Evolutionary conservation across 2,329 filamentous ascomycete genomes (phyloP), one percentile per base, ranked within the genome.

Genomic region (Hypomyces perniciosus): DNA sequence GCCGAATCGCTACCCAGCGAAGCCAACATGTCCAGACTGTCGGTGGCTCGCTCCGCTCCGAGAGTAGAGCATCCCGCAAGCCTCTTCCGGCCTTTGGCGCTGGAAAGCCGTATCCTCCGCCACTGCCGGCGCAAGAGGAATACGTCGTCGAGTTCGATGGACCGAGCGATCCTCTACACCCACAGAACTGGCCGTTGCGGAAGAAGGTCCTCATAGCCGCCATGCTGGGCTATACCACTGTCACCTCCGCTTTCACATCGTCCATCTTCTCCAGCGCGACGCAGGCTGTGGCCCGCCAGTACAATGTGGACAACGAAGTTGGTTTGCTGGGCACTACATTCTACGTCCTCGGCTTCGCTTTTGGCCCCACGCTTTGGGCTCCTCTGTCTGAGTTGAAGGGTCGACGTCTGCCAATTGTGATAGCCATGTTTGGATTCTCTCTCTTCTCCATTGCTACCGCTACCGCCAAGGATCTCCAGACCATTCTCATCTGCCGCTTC

Each of bases 81-180:
- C 83, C 85, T 1, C 63, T 90, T 50, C 87, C 87, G 1, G 68
- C 71, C 6, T 88, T 90, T 65, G 87, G 87, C 34, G 81, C 75
- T 49, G 86, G 84, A n/a, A 91, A 90, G 69, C 75, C 83, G 1
- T 89, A 82, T 60, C 88, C 88, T 3, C 86, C 86, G 4, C 74
- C 72, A 0, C 65, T 91, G 39, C 86, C 86, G 2, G 80, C 83
- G 10, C 76, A 78, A 59, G 87, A 91, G 60, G 82, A 88, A 56
- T 92, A 91, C 62, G 86, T 90, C 0, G 87, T 91, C 40, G 87
- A 90, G 67, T 96, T 95, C 62, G 85, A 91, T 59, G 90, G 90
- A 0, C 85, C 83, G 1, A 78, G 90, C 56, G 90, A 96, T 61
- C 90, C 90, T 2, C 63, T 91, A 54, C 90, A 95, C 67, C 86